These are phyloP conservation scores for Solanum phureja DNA, from an alignment of 257 asterid genomes.

Conservation along the genomic window DNA sequence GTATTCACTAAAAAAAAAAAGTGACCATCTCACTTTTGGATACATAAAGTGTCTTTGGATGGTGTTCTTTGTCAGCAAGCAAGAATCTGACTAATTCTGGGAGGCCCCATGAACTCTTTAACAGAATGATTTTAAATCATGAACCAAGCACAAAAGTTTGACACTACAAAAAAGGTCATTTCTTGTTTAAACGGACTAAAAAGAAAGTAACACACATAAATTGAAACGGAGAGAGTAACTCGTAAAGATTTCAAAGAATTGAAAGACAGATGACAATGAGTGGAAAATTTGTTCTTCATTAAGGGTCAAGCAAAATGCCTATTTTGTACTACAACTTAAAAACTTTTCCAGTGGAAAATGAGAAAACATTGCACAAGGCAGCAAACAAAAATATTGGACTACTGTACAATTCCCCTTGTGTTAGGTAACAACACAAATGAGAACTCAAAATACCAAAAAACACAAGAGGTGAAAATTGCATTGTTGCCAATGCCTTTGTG, in stretches of 20 bases:
- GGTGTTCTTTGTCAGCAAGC: not conserved
- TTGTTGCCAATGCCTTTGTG: not conserved
- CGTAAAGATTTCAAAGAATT: not conserved
- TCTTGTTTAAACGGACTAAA: not conserved
- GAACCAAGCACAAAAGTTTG: not conserved
- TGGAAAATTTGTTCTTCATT: not conserved
- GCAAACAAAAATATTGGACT: constrained; percentile 4
- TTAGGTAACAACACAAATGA: not conserved
- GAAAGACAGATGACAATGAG: not conserved
- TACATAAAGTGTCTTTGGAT: not conserved
- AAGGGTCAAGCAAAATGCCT: not conserved
- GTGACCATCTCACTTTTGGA: not conserved
- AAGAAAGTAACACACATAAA: not conserved
- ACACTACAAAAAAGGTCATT: not conserved
- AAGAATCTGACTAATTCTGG: not conserved
- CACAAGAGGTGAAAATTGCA: not conserved
- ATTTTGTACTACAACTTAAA: not conserved
- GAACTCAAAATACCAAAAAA: not conserved
- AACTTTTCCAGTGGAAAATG: not conserved
- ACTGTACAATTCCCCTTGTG: constrained; percentile 1
- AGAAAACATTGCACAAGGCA: not conserved
- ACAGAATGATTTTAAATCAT: not conserved
- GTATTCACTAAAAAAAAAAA: not conserved
- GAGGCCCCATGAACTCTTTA: not conserved
- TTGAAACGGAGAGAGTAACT: not conserved